Conservation (phyloP, 169 alveolate genomes). For the Miamiensis avidus region DNA sequence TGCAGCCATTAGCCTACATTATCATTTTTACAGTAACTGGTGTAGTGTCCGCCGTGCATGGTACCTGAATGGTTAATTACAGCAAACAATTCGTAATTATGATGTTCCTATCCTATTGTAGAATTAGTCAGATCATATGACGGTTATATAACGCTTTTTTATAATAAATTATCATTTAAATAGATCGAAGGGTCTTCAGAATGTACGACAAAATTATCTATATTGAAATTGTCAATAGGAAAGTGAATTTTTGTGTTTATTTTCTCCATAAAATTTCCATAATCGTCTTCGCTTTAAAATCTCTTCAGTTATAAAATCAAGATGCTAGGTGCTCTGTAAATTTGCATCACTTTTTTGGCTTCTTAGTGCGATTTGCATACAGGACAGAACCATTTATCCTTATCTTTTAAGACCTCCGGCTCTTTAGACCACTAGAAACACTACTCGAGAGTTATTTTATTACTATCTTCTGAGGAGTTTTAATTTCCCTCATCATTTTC, state of each 20-base stretch:
- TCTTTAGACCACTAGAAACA: neutral
- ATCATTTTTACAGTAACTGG: too few relatives aligned
- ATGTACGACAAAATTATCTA: neutral
- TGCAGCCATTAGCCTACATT: neutral
- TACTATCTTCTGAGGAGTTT: too few relatives aligned
- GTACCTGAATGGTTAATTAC: neutral
- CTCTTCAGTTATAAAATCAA: constrained; percentile 74
- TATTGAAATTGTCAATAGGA: neutral
- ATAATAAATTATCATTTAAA: neutral
- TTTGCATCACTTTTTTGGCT: constrained; percentile 69
- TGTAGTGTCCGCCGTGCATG: neutral
- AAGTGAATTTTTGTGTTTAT: neutral
- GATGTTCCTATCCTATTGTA: neutral
- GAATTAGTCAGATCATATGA: too few relatives aligned
- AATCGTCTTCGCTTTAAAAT: constrained; percentile 44
- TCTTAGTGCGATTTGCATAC: constrained; percentile 54
- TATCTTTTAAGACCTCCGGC: neutral
- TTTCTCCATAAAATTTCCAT: neutral
- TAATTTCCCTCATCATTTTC: too few relatives aligned
- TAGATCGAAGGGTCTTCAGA: neutral
- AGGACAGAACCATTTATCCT: neutral
- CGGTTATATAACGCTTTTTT: too few relatives aligned
- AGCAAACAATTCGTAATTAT: neutral
- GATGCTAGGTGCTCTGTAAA: constrained; percentile 73
- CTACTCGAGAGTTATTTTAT: neutral